A percentile compares a stretch with the other conserved stretches of the same genome.
phyloP scores from a whole-genome alignment of 2,329 filamentous ascomycete genomes.

The Phoma herbarum region DNA sequence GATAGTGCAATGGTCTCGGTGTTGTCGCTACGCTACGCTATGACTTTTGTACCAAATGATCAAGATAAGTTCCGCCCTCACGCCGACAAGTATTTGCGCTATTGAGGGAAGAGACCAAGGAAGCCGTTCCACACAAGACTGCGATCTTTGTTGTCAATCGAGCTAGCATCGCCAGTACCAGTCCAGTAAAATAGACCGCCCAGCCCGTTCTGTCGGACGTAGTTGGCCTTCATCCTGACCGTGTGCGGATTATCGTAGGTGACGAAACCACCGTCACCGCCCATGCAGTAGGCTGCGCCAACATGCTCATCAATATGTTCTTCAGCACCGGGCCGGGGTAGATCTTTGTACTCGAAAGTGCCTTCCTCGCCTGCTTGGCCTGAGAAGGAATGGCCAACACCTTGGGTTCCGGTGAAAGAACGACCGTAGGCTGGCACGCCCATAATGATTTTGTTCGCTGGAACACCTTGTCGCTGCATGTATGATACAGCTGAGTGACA shows the following conservation, averaged over 20 bases:
- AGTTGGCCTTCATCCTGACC: slow-evolving; percentile 77
- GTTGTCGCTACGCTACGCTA: slow-evolving; percentile 20
- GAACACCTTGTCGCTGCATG: slow-evolving; percentile 71
- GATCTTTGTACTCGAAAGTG: slow-evolving; percentile 75
- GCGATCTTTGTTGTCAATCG: slow-evolving; percentile 53
- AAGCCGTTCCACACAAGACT: slow-evolving; percentile 70
- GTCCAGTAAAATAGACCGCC: slow-evolving; percentile 86
- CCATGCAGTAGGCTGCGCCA: slow-evolving; percentile 75
- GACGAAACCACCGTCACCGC: slow-evolving; percentile 78
- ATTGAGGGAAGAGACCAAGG: slow-evolving; percentile 57
- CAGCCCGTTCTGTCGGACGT: slow-evolving; percentile 74
- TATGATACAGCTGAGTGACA: slow-evolving; percentile 73
- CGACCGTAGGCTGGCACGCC: slow-evolving; percentile 80
- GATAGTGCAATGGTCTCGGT: neutral
- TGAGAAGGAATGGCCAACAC: slow-evolving; percentile 69
- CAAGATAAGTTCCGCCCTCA: neutral
- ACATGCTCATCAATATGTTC: slow-evolving; percentile 73
- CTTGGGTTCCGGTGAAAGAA: slow-evolving; percentile 72
- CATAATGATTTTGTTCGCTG: slow-evolving; percentile 74
- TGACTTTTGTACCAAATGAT: slow-evolving; percentile 8
- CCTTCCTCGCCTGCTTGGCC: slow-evolving; percentile 68
- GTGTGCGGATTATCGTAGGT: slow-evolving; percentile 82
- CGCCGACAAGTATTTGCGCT: neutral
- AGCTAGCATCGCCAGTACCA: slow-evolving; percentile 72
- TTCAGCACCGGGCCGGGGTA: slow-evolving; percentile 68